Conservation (phyloP, 148 eudicot genomes). For the Arctostaphylos glauca region DNA sequence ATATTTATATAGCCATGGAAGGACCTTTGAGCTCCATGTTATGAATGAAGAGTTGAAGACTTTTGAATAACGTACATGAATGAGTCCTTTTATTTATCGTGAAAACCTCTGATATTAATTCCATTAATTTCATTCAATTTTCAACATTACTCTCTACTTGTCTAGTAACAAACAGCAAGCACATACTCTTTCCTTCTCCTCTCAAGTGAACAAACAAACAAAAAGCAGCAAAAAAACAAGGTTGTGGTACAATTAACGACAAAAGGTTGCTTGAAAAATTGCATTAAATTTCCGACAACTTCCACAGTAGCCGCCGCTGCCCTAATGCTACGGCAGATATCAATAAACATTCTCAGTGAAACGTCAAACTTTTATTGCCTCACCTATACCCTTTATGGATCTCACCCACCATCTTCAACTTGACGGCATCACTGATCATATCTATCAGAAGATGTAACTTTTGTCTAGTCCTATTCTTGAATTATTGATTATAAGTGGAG, state of each 20-base stretch:
- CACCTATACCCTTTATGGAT: background rate
- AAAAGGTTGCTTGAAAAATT: background rate
- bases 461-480: too few species aligned
- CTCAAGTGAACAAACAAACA: background rate
- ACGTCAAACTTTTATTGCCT: background rate
- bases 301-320: background rate
- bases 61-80: too few species aligned
- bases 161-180: background rate
- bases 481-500: too few species aligned
- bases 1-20: too few species aligned
- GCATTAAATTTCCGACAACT: background rate
- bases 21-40: too few species aligned
- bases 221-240: background rate
- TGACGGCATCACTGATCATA: background rate
- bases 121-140: too few species aligned
- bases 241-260: background rate
- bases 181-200: background rate
- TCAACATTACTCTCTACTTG: background rate
- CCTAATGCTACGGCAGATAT: background rate
- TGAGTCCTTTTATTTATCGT: too few species aligned
- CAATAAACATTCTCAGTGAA: background rate
- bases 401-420: slow-evolving; percentile 1
- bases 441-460: background rate
- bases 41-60: too few species aligned
- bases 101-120: too few species aligned